phyloP scores from a whole-genome alignment of 495 filamentous ascomycete genomes.

The Neurospora sp. region DNA sequence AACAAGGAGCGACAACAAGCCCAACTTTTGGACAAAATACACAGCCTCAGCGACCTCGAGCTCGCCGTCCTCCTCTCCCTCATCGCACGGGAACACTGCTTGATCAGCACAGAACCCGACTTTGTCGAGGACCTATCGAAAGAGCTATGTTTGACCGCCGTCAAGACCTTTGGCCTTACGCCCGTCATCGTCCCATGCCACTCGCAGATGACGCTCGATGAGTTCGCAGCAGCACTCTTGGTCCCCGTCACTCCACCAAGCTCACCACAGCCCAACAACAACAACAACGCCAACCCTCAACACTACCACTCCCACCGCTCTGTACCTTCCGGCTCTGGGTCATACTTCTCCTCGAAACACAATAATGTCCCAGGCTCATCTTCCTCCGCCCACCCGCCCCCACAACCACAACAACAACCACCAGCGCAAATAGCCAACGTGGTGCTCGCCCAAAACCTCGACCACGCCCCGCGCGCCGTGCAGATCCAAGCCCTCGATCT shows the following conservation, averaged over 20 bases:
- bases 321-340: neutral
- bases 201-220: constrained; percentile 61
- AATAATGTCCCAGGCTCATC: neutral
- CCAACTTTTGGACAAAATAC: constrained; percentile 51
- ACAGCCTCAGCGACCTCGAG: constrained; percentile 76
- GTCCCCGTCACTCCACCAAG: constrained; percentile 20
- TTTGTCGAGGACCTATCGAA: constrained; percentile 53
- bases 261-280: constrained; percentile 2
- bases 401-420: neutral
- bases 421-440: constrained; percentile 58
- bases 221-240: constrained; percentile 63
- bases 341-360: neutral
- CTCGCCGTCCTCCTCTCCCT: constrained; percentile 76
- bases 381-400: neutral
- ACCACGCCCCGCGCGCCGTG: constrained; percentile 56
- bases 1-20: neutral
- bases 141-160: constrained; percentile 62
- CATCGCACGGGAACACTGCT: constrained; percentile 71
- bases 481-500: constrained; percentile 87
- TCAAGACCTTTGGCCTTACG: constrained; percentile 60
- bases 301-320: neutral
- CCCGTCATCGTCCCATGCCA: constrained; percentile 62
- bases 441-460: constrained; percentile 70
- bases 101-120: constrained; percentile 62
- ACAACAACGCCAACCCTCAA: neutral